A percentile compares a stretch with the other conserved stretches of the same genome.
phyloP scores from a whole-genome alignment of 768 basidiomycete genomes.

The Leccinellum rugosiceps region DNA sequence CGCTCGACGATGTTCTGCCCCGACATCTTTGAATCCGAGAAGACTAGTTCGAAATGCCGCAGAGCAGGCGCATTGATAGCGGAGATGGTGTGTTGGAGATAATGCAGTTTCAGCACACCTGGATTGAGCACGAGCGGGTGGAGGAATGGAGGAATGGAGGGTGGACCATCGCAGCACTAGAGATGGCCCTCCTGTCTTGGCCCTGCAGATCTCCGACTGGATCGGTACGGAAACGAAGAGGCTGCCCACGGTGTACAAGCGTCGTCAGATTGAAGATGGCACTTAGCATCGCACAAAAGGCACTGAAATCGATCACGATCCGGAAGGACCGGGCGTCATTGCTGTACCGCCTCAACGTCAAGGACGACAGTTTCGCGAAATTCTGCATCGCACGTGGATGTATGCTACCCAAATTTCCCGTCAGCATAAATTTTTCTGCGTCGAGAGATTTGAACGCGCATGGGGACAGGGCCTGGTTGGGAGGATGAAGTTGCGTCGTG shows the following conservation, averaged over 20 bases:
- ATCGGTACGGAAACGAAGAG: slow-evolving; percentile 23
- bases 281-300: slow-evolving; percentile 23
- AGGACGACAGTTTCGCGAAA: slow-evolving; percentile 21
- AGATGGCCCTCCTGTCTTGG: background rate
- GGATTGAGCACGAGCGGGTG: slow-evolving; percentile 30
- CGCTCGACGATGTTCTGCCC: slow-evolving; percentile 26
- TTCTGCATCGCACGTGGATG: slow-evolving; percentile 10
- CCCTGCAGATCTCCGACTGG: slow-evolving; percentile 5
- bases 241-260: slow-evolving; percentile 27
- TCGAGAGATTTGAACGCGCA: slow-evolving; percentile 27
- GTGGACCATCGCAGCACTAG: slow-evolving; percentile 4
- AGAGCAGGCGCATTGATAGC: slow-evolving; percentile 26
- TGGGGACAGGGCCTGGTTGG: background rate
- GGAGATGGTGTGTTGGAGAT: slow-evolving; percentile 29
- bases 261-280: slow-evolving; percentile 24
- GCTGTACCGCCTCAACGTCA: slow-evolving; percentile 27
- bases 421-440: slow-evolving; percentile 25
- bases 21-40: slow-evolving; percentile 27
- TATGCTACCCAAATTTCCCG: slow-evolving; percentile 16
- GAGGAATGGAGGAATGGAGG: slow-evolving; percentile 26
- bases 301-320: slow-evolving; percentile 25
- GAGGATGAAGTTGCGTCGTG: background rate
- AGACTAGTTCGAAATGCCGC: slow-evolving; percentile 31
- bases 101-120: slow-evolving; percentile 28
- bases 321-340: slow-evolving; percentile 26